Conservation (phyloP, 2,329 filamentous ascomycete genomes). For the Fusarium algeriense region DNA sequence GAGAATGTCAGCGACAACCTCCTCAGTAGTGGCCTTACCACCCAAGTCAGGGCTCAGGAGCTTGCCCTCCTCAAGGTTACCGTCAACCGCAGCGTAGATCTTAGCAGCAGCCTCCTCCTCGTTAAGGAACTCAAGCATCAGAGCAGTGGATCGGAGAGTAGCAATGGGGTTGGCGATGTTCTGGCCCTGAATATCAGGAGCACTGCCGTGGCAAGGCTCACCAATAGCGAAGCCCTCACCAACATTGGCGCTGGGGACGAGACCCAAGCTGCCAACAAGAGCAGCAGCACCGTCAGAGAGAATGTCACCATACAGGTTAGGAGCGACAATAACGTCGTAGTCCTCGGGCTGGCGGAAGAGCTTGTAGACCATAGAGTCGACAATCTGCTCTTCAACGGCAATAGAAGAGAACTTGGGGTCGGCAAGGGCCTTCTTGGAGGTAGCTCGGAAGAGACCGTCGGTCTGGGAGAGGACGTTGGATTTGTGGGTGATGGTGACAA, state of each 20-base stretch:
- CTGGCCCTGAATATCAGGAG: constrained; percentile 93
- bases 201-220: constrained; percentile 96
- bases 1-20: constrained; percentile 90
- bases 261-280: constrained; percentile 88
- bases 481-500: constrained; percentile 98
- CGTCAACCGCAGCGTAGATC: constrained; percentile 94
- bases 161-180: constrained; percentile 97
- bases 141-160: constrained; percentile 87
- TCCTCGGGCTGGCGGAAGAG: constrained; percentile 94
- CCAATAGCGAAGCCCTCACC: constrained; percentile 95
- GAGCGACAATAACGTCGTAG: constrained; percentile 98
- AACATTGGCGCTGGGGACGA: constrained; percentile 96
- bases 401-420: constrained; percentile 72
- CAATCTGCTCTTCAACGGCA: constrained; percentile 93
- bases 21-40: constrained; percentile 84
- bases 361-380: constrained; percentile 99
- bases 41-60: constrained; percentile 91
- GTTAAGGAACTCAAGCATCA: constrained; percentile 97
- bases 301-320: constrained; percentile 97
- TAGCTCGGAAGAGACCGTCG: constrained; percentile 92
- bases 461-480: constrained; percentile 97
- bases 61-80: constrained; percentile 84
- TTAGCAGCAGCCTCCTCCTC: constrained; percentile 86
- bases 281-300: constrained; percentile 95
- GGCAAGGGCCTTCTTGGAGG: constrained; percentile 79